A percentile compares a stretch with the other conserved stretches of the same genome.
Evolutionary conservation across 768 basidiomycete genomes (phyloP).

Genomic region (Trametopsis cervina): DNA sequence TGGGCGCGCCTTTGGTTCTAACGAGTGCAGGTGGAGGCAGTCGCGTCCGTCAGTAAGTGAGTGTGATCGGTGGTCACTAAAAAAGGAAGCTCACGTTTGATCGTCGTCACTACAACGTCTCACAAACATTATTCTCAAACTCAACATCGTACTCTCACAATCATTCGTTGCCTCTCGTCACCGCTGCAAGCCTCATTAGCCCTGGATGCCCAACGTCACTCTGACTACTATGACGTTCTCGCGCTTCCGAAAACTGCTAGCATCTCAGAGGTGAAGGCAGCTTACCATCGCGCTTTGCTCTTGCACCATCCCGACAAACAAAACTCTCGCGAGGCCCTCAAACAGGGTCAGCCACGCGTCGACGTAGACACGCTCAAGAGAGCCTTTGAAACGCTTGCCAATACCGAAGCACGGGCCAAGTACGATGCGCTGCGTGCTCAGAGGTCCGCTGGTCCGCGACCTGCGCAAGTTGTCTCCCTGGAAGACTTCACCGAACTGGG

Average conservation of each 20-base stretch:
- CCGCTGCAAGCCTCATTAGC: constrained; percentile 6
- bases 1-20: too few relatives aligned
- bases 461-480: constrained; percentile 73
- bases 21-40: too few relatives aligned
- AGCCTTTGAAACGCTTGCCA: constrained; percentile 58
- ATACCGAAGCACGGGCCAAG: constrained; percentile 36
- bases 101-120: too few relatives aligned
- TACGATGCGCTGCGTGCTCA: constrained; percentile 36
- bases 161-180: too few relatives aligned
- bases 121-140: too few relatives aligned
- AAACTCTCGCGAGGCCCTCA: not conserved
- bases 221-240: constrained; percentile 58
- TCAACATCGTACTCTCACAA: too few relatives aligned
- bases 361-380: constrained; percentile 59
- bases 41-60: too few relatives aligned
- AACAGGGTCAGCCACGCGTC: constrained; percentile 10
- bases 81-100: too few relatives aligned
- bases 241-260: constrained; percentile 43
- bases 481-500: constrained; percentile 52
- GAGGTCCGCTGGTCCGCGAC: constrained; percentile 40
- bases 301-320: constrained; percentile 60
- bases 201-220: constrained; percentile 14
- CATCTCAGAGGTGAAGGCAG: constrained; percentile 52
- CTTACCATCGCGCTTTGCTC: constrained; percentile 63
- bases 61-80: too few relatives aligned